Evolutionary conservation across 1,284 basidiomycete genomes (phyloP).

Genomic region (Athelia psychrophila): DNA sequence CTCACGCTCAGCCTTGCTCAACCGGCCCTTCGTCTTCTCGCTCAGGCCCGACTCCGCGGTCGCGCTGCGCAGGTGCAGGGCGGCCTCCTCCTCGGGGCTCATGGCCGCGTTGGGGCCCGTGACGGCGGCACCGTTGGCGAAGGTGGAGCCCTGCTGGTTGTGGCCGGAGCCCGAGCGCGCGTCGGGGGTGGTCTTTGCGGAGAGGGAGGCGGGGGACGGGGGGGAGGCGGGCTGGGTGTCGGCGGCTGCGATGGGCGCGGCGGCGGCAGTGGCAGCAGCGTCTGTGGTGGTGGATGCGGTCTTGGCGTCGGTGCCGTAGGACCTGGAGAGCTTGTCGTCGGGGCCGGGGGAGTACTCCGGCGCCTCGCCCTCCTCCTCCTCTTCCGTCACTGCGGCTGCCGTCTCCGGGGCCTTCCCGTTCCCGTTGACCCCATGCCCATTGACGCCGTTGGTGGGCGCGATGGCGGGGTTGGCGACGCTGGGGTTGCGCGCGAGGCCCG

Average conservation of each 20-base stretch:
- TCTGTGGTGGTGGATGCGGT: background rate
- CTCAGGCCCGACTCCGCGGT: constrained; percentile 40
- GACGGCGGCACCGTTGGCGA: constrained; percentile 47
- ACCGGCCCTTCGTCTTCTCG: constrained; percentile 43
- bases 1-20: constrained; percentile 46
- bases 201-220: background rate
- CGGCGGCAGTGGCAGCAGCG: background rate
- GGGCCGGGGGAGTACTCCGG: background rate
- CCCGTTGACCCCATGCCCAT: too few species aligned
- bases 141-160: constrained; percentile 33
- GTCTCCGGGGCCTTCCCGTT: background rate
- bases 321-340: background rate
- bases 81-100: constrained; percentile 26
- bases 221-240: background rate
- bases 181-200: background rate
- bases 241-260: background rate
- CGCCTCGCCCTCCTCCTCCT: background rate
- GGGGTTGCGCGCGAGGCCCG: background rate
- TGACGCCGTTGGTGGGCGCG: too few species aligned
- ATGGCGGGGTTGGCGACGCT: background rate
- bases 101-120: constrained; percentile 35
- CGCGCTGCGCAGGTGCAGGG: constrained; percentile 33
- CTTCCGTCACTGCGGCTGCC: background rate
- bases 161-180: background rate
- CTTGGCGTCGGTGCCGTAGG: background rate